Evolutionary conservation across 75 land plant genomes (phyloP), one percentile per base, ranked within the genome.

Genomic region (Cupressus sempervirens): DNA sequence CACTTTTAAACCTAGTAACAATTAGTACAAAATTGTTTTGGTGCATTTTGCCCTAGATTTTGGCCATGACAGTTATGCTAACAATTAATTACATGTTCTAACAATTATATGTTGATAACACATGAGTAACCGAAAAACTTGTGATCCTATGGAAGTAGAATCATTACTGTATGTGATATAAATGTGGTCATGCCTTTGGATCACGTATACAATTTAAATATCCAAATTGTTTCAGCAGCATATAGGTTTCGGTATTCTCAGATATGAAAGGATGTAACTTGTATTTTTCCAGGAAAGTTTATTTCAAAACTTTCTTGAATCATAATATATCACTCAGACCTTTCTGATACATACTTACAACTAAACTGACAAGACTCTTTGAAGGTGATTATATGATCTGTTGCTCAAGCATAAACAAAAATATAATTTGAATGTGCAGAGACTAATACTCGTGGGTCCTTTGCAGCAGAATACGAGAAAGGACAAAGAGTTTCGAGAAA

Each of bases 391-490:
- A 23, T 76, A 38, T 76, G 80, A 76, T 20, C 20, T 7, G 11
- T 41, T 76, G 35, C 48, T 20, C 23, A 38, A 76, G 41, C 29
- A 20, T 16, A 40, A 76, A 76, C 7, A 76, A 41, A 41, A 20
- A 18, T 4, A 40, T 76, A 29, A 68, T 68, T 29, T 68, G 11
- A 56, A 29, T 76, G 48, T 76, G 15, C 46, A 40, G 26, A 18
- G 7, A 20, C n/a, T 38, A 38, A 41, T 40, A 76, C 80, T 76
- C n/a, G 23, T 40, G 20, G 26, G 46, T 76, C 41, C 80, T 76
- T 41, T 76, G 80, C 46, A 40, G 80, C 45, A 38, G 80, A 76
- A 38, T 76, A 41, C 46, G 16, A 76, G 80, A 76, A 43, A 76
- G 46, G 80, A 40, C n/a, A 41, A 41, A n/a, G 20, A 76, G 26